Evolutionary conservation across 2,329 filamentous ascomycete genomes (phyloP).

Genomic region (Xylaria hypoxylon): DNA sequence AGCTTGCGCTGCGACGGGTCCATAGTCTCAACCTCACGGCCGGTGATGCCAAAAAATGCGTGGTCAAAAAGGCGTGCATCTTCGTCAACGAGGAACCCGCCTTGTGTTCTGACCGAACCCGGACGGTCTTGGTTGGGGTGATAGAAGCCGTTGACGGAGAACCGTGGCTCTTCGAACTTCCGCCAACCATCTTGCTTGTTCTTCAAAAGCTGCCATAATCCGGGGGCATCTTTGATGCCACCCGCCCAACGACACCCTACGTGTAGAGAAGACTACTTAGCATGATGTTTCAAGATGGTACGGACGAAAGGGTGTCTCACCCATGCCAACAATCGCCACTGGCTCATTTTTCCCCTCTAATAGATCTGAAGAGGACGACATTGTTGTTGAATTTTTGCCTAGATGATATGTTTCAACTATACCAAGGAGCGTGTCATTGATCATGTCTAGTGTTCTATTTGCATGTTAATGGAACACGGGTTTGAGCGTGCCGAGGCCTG

Average conservation of each 20-base stretch:
- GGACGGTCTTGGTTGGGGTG: conserved; percentile 19
- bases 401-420: no score
- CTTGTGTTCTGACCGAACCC: conserved; percentile 8
- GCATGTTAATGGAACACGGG: no score
- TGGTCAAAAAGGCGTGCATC: conserved; percentile 53
- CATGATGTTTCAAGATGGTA: not conserved
- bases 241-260: conserved; percentile 37
- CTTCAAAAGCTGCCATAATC: conserved; percentile 19
- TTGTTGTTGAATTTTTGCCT: no score
- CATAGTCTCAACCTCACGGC: conserved; percentile 49
- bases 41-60: conserved; percentile 53
- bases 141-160: conserved; percentile 17
- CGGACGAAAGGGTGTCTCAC: conserved; percentile 20
- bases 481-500: no score
- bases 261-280: not conserved
- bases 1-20: conserved; percentile 54
- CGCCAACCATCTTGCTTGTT: conserved; percentile 15
- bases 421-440: no score
- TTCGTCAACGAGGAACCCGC: conserved; percentile 39
- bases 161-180: conserved; percentile 12
- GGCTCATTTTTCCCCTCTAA: conserved; percentile 4
- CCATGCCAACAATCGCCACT: conserved; percentile 33
- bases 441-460: no score
- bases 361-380: not conserved
- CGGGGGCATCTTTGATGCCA: not conserved